Conservation (phyloP, 2,329 filamentous ascomycete species). For the Stachybotrys elegans region DNA sequence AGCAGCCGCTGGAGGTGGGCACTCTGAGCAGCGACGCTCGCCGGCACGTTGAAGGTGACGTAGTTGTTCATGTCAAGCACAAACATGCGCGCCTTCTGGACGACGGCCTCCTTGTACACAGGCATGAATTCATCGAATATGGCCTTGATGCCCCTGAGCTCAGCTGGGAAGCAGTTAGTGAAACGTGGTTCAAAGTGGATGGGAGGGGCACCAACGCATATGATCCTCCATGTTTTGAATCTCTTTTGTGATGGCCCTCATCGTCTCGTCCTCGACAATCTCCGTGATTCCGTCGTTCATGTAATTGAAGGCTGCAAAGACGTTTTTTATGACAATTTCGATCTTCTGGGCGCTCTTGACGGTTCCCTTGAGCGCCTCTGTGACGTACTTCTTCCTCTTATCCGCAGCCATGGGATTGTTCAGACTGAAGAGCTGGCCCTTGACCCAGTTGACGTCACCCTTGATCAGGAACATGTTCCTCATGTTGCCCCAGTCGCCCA, state of each 20-base stretch:
- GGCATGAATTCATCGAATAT: constrained; percentile 1
- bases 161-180: background rate
- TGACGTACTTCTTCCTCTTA: constrained; percentile 1
- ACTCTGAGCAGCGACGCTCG: background rate
- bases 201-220: constrained; percentile 1
- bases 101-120: constrained; percentile 1
- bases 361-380: constrained; percentile 1
- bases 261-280: background rate
- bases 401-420: background rate
- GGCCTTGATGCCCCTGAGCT: background rate
- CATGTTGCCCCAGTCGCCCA: constrained; percentile 1
- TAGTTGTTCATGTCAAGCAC: constrained; percentile 1
- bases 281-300: constrained; percentile 1
- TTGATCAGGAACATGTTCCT: background rate
- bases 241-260: background rate
- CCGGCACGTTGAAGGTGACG: background rate
- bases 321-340: background rate
- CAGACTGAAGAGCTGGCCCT: background rate
- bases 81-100: background rate
- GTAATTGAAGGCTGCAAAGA: constrained; percentile 2
- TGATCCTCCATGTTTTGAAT: constrained; percentile 1
- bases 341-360: constrained; percentile 1
- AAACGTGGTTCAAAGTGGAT: background rate
- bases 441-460: background rate
- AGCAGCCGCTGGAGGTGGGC: background rate